These are phyloP conservation scores for Tolypocladium capitatum DNA, from an alignment of 2,329 filamentous ascomycete species.

Conservation along the genomic window DNA sequence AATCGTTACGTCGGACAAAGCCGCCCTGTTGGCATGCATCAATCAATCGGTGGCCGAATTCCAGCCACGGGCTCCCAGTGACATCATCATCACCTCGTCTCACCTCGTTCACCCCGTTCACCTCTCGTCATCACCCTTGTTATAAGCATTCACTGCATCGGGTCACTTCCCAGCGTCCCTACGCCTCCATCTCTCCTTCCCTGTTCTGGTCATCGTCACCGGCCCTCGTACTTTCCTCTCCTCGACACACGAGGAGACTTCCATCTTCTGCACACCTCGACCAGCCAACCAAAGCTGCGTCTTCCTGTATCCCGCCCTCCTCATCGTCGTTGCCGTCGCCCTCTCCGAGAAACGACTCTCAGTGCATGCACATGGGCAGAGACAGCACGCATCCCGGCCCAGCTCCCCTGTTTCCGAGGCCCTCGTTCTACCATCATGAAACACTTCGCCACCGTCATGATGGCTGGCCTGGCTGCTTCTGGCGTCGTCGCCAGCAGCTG, in stretches of 20 bases:
- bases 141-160: neutral
- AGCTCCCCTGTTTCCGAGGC: neutral
- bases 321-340: neutral
- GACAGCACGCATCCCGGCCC: neutral
- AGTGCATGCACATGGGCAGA: neutral
- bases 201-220: conserved; percentile 1
- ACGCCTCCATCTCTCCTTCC: neutral
- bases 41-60: neutral
- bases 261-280: neutral
- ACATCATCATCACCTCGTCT: conserved; percentile 4
- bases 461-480: conserved; percentile 60
- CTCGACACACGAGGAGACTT: neutral
- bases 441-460: conserved; percentile 56
- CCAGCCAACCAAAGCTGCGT: neutral
- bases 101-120: neutral
- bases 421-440: conserved; percentile 44
- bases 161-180: neutral
- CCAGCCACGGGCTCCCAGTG: conserved; percentile 2
- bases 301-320: neutral
- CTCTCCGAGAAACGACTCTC: neutral
- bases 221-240: neutral
- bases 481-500: conserved; percentile 62
- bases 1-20: neutral
- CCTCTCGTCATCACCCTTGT: neutral
- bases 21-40: neutral